These are phyloP conservation scores for Astrephomene gubernaculifera DNA, from an alignment of 139 green algal genomes.

Conservation along the genomic window DNA sequence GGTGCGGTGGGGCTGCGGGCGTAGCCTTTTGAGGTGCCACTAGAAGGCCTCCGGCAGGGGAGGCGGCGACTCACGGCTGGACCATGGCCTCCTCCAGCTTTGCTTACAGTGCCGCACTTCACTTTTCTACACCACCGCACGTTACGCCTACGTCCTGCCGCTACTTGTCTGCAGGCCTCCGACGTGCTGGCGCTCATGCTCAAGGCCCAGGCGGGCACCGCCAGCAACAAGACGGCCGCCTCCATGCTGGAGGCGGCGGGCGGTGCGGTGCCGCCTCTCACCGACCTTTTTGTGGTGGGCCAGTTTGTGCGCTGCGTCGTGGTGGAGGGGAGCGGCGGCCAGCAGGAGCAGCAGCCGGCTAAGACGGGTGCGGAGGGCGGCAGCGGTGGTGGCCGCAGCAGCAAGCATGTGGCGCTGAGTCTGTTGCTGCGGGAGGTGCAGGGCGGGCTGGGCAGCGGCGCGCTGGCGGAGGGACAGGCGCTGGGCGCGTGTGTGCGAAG, in stretches of 20 bases:
- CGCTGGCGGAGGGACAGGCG: constrained; percentile 8
- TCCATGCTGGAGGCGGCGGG: constrained; percentile 29
- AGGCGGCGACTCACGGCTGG: too few species aligned
- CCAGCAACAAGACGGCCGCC: constrained; percentile 33
- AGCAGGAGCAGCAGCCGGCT: background rate
- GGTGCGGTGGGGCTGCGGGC: too few species aligned
- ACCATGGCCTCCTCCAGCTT: too few species aligned
- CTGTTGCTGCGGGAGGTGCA: constrained; percentile 46
- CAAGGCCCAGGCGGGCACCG: constrained; percentile 7
- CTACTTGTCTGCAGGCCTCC: constrained; percentile 79
- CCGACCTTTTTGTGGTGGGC: constrained; percentile 72
- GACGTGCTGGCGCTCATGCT: constrained; percentile 69
- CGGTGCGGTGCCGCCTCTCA: constrained; percentile 15
- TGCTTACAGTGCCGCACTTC: too few species aligned
- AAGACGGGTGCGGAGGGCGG: constrained; percentile 2
- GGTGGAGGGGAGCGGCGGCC: constrained; percentile 1
- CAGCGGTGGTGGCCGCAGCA: constrained; percentile 6
- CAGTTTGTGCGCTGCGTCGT: constrained; percentile 85
- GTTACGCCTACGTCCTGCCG: too few species aligned
- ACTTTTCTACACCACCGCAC: too few species aligned
- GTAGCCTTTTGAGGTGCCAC: too few species aligned
- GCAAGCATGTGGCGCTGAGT: constrained; percentile 72
- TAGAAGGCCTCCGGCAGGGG: too few species aligned
- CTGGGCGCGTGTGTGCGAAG: constrained; percentile 16
- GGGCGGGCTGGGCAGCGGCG: constrained; percentile 29